phyloP scores from a whole-genome alignment of 176 grass and related monocot species.

The Carex pumila region DNA sequence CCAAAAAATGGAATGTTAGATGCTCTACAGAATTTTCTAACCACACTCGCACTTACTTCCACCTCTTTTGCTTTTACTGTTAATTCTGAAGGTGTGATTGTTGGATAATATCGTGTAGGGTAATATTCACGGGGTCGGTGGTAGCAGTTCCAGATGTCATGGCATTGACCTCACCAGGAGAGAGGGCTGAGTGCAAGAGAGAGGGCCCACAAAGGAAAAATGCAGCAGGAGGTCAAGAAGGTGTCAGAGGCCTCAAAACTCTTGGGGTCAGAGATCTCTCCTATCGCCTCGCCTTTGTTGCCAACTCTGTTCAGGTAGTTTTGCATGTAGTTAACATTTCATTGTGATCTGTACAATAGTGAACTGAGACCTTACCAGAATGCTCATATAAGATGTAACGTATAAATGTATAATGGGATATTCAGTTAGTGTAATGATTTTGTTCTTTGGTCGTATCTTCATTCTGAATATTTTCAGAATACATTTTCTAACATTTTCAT shows the following conservation, averaged over 20 bases:
- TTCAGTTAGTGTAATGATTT: not conserved
- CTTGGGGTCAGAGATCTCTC: constrained; percentile 94
- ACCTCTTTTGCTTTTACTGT: not conserved
- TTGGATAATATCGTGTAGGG: constrained; percentile 28
- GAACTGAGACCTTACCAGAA: not conserved
- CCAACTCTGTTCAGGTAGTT: constrained; percentile 82
- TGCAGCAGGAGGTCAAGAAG: constrained; percentile 64
- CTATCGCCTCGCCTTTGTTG: constrained; percentile 86
- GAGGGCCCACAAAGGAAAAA: constrained; percentile 82
- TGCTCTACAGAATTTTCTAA: not conserved
- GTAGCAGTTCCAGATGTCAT: constrained; percentile 94
- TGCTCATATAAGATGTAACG: not conserved
- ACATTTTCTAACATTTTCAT: not conserved
- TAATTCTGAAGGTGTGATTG: not conserved
- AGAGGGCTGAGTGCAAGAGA: constrained; percentile 86
- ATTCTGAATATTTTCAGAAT: not conserved
- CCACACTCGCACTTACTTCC: not conserved
- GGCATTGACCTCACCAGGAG: constrained; percentile 92
- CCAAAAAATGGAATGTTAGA: not conserved
- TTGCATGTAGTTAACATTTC: not conserved
- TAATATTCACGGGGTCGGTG: constrained; percentile 85
- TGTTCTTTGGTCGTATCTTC: not conserved
- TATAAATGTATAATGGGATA: not conserved
- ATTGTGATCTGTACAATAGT: not conserved
- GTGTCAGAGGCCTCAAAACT: constrained; percentile 78